These are phyloP conservation scores for Corniculantispora saksenae DNA, from an alignment of 2,329 filamentous ascomycete species.

Conservation along the genomic window DNA sequence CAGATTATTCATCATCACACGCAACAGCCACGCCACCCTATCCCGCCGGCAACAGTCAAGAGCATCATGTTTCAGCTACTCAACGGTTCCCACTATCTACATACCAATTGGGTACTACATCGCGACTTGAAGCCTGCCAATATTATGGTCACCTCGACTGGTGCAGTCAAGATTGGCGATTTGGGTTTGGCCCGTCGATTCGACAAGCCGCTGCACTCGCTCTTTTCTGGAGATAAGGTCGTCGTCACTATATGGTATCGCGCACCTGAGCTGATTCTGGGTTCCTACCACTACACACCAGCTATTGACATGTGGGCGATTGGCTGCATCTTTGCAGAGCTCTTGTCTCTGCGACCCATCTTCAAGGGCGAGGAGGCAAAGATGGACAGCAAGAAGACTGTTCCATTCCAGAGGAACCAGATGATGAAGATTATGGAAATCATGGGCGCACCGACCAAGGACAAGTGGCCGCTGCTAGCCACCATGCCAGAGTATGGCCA, in stretches of 20 bases:
- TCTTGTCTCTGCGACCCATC: conserved; percentile 86
- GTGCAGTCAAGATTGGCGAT: conserved; percentile 93
- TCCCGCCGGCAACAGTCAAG: conserved; percentile 84
- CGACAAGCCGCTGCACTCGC: conserved; percentile 86
- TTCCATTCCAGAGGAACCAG: conserved; percentile 95
- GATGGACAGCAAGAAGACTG: conserved; percentile 97
- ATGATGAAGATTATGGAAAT: conserved; percentile 99
- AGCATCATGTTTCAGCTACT: conserved; percentile 95
- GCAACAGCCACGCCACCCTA: conserved; percentile 81
- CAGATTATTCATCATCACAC: conserved; percentile 99
- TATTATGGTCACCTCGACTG: conserved; percentile 92
- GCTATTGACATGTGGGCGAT: conserved; percentile 98
- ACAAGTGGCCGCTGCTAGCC: conserved; percentile 81
- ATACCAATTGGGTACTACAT: conserved; percentile 95
- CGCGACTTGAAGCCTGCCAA: conserved; percentile 97
- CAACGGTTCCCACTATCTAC: conserved; percentile 91
- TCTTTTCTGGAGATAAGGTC: conserved; percentile 95
- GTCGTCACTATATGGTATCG: conserved; percentile 99
- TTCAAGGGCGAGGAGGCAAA: conserved; percentile 99
- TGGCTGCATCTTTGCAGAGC: conserved; percentile 95
- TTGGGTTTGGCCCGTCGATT: conserved; percentile 89
- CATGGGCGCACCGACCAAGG: conserved; percentile 84
- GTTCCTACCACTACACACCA: conserved; percentile 93
- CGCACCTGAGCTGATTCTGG: conserved; percentile 88
- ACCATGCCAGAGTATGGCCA: conserved; percentile 86